Percentiles rank a stretch among this genome's conserved stretches.
Conservation (phyloP, 2,329 filamentous ascomycete species). For the Alternaria brassicicola region DNA sequence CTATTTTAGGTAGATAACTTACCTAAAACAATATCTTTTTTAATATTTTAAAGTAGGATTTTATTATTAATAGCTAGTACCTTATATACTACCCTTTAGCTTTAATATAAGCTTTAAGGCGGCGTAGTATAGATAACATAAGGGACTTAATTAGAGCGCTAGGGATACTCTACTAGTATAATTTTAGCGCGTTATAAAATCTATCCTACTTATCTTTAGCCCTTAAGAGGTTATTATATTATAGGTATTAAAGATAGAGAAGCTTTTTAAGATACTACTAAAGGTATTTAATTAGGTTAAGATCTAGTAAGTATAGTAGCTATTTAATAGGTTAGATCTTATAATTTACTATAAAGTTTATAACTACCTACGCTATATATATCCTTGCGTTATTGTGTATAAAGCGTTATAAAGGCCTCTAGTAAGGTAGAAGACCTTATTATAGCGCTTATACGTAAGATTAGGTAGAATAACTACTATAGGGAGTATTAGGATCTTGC, state of each 20-base stretch:
- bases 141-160: constrained; percentile 5
- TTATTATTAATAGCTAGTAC: constrained; percentile 7
- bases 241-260: constrained; percentile 20
- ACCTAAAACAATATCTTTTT: too few species aligned
- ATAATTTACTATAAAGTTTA: constrained; percentile 17
- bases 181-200: constrained; percentile 17
- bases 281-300: constrained; percentile 40
- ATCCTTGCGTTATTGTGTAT: constrained; percentile 26
- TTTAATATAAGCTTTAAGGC: constrained; percentile 5
- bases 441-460: constrained; percentile 18
- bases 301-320: constrained; percentile 29
- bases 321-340: constrained; percentile 24
- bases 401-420: constrained; percentile 13
- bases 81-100: constrained; percentile 16
- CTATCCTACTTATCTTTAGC: constrained; percentile 14
- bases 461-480: background rate
- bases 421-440: constrained; percentile 12
- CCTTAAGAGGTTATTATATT: constrained; percentile 18
- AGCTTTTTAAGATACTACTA: constrained; percentile 29
- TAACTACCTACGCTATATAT: background rate
- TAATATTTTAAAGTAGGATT: background rate
- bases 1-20: too few species aligned
- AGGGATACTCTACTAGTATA: constrained; percentile 13
- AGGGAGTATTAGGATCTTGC: background rate
- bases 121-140: constrained; percentile 12